These are phyloP conservation scores for Trichoderma breve DNA, from an alignment of 2,329 filamentous ascomycete species.

Conservation along the genomic window DNA sequence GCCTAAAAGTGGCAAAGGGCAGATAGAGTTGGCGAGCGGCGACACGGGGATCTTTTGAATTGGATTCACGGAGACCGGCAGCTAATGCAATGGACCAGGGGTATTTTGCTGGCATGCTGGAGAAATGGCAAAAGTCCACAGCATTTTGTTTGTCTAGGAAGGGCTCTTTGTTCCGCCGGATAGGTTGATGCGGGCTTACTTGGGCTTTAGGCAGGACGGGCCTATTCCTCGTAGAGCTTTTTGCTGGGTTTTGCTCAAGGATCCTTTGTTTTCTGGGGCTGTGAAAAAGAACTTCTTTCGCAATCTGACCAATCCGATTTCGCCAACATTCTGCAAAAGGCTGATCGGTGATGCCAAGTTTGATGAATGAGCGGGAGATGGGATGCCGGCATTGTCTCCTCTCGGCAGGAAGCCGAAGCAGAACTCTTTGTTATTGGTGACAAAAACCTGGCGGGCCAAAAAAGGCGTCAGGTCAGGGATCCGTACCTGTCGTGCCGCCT, in stretches of 20 bases:
- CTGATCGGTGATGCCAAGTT: neutral
- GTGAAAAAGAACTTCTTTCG: neutral
- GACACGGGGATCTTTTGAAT: constrained; percentile 12
- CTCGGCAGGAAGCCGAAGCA: neutral
- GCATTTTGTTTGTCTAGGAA: neutral
- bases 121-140: neutral
- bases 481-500: neutral
- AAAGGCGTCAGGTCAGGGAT: neutral
- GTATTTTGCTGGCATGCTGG: neutral
- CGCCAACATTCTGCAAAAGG: neutral
- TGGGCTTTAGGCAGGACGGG: neutral
- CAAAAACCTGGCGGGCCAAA: neutral
- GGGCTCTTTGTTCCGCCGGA: neutral
- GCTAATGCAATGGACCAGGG: neutral
- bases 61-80: neutral
- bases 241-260: neutral
- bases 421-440: neutral
- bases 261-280: neutral
- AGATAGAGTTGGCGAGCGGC: neutral
- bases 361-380: neutral
- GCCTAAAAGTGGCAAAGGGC: neutral
- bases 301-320: neutral
- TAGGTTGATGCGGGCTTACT: neutral
- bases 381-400: neutral
- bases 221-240: neutral